phyloP scores from a whole-genome alignment of 2,329 filamentous ascomycete genomes.

The Calonectria leucothoes region DNA sequence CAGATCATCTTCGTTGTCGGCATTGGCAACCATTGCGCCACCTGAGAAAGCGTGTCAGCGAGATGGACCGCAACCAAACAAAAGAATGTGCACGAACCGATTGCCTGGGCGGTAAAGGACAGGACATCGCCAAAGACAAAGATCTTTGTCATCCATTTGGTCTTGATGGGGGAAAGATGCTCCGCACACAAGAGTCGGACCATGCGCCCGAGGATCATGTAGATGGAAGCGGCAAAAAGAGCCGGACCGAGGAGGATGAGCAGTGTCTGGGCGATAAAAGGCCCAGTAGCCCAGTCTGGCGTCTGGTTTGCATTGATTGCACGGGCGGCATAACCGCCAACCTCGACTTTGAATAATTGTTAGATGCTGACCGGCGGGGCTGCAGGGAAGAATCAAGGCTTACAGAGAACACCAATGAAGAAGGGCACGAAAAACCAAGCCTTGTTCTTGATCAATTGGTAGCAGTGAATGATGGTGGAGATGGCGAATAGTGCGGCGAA shows the following conservation, averaged over 20 bases:
- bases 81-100: constrained; percentile 21
- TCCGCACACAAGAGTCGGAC: constrained; percentile 43
- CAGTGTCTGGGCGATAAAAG: constrained; percentile 53
- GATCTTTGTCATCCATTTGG: constrained; percentile 42
- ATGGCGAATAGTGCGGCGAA: neutral
- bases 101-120: constrained; percentile 44
- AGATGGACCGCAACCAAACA: neutral
- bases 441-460: neutral
- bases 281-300: constrained; percentile 41
- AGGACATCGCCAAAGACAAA: constrained; percentile 47
- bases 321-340: constrained; percentile 53
- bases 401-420: constrained; percentile 3
- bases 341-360: constrained; percentile 41
- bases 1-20: constrained; percentile 36
- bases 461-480: neutral
- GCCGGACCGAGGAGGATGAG: constrained; percentile 55
- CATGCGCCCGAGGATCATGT: constrained; percentile 57
- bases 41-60: neutral
- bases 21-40: constrained; percentile 32
- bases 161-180: constrained; percentile 31
- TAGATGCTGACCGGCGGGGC: neutral
- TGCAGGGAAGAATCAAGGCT: neutral
- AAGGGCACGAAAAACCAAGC: constrained; percentile 5
- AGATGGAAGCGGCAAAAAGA: constrained; percentile 58
- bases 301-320: constrained; percentile 47